Evolutionary conservation across 1,284 basidiomycete genomes (phyloP), one percentile per base, ranked within the genome.

Genomic region (Fomitopsis palustris): DNA sequence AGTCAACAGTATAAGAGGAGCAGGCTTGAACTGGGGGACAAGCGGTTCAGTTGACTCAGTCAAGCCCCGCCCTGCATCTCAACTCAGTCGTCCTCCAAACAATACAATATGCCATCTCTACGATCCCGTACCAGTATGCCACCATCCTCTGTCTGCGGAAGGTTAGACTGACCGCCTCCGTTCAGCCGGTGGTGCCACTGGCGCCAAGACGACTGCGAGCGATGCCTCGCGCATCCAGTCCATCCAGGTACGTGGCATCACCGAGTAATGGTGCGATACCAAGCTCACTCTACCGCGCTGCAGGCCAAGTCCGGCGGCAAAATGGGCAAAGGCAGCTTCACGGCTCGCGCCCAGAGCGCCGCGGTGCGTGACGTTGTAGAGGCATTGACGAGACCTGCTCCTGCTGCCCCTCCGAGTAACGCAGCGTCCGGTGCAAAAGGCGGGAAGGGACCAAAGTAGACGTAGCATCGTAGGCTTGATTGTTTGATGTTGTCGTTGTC

Each of bases 161-260:
- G 12, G 21, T 7, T 12, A 25, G 6, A 42, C 43, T 54, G 19
- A 54, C 56, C 42, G 39, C 25, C 16, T 1, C 49, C 21, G 21
- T 31, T 27, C 31, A 65, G 65, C 66, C 59, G 63, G 61, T 45
- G 62, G 65, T 58, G 65, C 55, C 54, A 61, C 64, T 56, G 57
- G 57, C 62, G 61, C 67, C 63, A 64, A 68, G 65, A 68, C 62
- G 53, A 65, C 64, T 51, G 53, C 57, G 33, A 33, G 66, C 41
- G 71, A 69, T 54, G 65, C 71, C 12, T 52, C 71, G 31, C 70
- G 72, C 54, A 71, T 72, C 56, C 70, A 70, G 67, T 65, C 72
- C 16, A 61, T 67, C 33, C 71, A 72, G 68, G 72, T 74, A 54
- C 47, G 66, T 45, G 1, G 41, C 6, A 37, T 37, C 3, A 10